These are phyloP conservation scores for Melaleuca alternifolia DNA, from an alignment of 345 rosid genomes.

Conservation along the genomic window DNA sequence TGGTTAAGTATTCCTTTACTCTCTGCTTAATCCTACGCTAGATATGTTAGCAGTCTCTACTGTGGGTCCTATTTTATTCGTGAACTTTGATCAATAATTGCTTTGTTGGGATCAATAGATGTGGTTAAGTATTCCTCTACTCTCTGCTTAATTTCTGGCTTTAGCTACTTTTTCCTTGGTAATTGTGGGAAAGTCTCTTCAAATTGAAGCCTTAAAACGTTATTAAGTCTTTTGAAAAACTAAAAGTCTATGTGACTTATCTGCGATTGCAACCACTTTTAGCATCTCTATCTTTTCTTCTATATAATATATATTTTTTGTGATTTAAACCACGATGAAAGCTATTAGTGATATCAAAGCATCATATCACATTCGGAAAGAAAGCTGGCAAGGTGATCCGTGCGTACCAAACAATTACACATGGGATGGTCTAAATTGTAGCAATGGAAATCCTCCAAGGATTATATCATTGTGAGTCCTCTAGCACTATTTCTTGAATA, in stretches of 20 bases:
- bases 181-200: not conserved
- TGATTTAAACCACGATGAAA: constrained; percentile 10
- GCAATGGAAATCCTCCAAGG: not conserved
- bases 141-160: not conserved
- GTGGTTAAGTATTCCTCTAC: not conserved
- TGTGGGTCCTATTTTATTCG: not conserved
- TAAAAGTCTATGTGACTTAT: not conserved
- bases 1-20: not conserved
- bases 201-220: not conserved
- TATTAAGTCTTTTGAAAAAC: not conserved
- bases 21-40: not conserved
- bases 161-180: not conserved
- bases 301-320: accelerated
- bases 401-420: not conserved
- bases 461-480: constrained; percentile 14
- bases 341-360: constrained; percentile 7
- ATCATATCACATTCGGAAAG: not conserved
- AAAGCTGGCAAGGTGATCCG: constrained; percentile 25
- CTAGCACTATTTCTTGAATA: accelerated
- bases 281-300: not conserved
- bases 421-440: constrained; percentile 15
- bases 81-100: not conserved
- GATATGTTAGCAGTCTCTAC: not conserved
- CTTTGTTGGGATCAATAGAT: not conserved
- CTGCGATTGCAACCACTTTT: not conserved